Base-by-base conservation (phyloP, 169 alveolate genomes). In the Eimeria maxima region DNA sequence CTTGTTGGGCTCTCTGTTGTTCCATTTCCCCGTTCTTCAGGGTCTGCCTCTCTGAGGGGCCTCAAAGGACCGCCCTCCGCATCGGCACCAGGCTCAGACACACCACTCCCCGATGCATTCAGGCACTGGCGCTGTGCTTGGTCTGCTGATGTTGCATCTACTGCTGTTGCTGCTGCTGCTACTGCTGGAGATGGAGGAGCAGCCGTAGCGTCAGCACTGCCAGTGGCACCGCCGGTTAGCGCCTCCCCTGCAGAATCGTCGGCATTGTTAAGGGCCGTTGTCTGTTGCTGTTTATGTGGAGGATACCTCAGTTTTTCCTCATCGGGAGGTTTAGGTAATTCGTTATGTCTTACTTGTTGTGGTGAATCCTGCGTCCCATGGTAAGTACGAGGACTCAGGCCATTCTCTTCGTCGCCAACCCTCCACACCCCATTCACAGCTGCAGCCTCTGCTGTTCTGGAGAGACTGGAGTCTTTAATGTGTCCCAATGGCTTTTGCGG, bases 271-370 rank as follows among this genome's bases (percentile, higher is more conserved):
- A 14, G 44, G 50, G 47, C 81, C 47, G 22, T 29, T 71, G 42
- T 44, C 81, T 71, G 81, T 47, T 27, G 81, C 81, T 71, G 81
- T 47, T 27, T 14, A 44, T 71, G 81, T 47, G n/a, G 81, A n/a
- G n/a, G 81, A 44, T 71, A 18, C 47, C 3, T 44, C 81, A 3
- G 81, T 47, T 71, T 14, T 47, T 71, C 29, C 81, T 71, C 47
- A 11, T 73, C 13, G 29, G 22, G 53, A 16, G 2, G 50, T 11
- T 27, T 13, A 73, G 50, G 83, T 5, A 18, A 14, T 18, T 73
- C 38, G 38, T 0, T 33, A 33, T 33, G 38, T 33, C 38, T 33
- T 33, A 33, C 38, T 33, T 33, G 44, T 27, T 69, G 44, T 47
- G 13, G 80, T 33, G 45, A 6, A 7, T 8, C 45, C 20, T 69